Base-by-base conservation (phyloP, 31 red algal genomes). In the Asparagopsis taxiformis region DNA sequence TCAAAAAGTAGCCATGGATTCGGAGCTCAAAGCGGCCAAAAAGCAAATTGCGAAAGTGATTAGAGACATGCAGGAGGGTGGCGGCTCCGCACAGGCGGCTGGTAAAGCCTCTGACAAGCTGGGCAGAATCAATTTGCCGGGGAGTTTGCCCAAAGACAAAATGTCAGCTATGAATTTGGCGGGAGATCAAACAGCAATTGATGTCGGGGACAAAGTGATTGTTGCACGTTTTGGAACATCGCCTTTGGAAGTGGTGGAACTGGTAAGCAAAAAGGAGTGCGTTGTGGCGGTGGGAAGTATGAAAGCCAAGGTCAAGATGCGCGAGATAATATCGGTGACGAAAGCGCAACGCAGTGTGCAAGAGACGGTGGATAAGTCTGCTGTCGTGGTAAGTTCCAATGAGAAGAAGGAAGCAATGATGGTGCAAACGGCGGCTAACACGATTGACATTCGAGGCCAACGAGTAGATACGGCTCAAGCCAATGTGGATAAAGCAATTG, bases 401-500 rank as follows among this genome's bases (percentile, higher is more conserved):
- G 49, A 36, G 30, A 34, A 29, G 20, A 55, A 30, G 23, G 43
- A 53, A 29, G 54, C 64, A 23, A 32, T 82, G 54, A 44, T 38
- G n/a, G 65, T 97, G 25, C 84, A 80, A 15, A 91, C 88, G 0
- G 36, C 79, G 19, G 72, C 78, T 5, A 93, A 91, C 61, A 93
- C 94, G 13, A 60, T 98, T 21, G 89, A 98, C 62, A 59, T 98
- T n/a, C 75, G 89, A 38, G 94, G 94, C 10, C 58, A 90, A 62
- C 84, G 77, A 35, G 88, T 93, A 37, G 78, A 98, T 64, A 79
- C 68, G 30, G 89, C 89, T n/a, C 13, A 65, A 31, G 38, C 66
- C 35, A 48, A 54, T 8, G 61, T 98, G 17, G 90, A 93, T 10
- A 23, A 25, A 37, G 77, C 72, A 35, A 79, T 98, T 29, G 74